phyloP scores from a whole-genome alignment of 352 stramenopile genomes.

The Pythium apleroticum region DNA sequence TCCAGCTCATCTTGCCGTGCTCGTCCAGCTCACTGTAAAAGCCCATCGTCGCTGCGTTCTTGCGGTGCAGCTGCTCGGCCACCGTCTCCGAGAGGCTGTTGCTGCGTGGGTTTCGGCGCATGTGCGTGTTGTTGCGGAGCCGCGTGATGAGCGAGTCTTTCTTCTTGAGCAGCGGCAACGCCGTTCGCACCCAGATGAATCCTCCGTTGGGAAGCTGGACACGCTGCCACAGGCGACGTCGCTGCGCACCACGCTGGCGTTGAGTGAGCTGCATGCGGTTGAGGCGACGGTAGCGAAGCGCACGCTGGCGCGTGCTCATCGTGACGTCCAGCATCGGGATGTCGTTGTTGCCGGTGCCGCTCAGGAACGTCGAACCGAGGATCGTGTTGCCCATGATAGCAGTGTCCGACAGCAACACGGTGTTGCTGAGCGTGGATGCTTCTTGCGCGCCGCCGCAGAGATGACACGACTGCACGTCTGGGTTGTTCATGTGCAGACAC shows the following conservation, averaged over 20 bases:
- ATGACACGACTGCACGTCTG: constrained; percentile 29
- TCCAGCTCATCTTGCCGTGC: constrained; percentile 27
- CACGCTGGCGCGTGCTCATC: constrained; percentile 36
- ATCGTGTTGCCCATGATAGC: constrained; percentile 32
- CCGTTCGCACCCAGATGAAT: constrained; percentile 42
- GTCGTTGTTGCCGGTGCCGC: not conserved
- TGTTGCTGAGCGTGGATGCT: constrained; percentile 22
- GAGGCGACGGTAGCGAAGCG: constrained; percentile 39
- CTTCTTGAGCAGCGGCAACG: constrained; percentile 23
- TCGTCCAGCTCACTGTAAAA: constrained; percentile 38
- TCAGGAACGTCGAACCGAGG: constrained; percentile 24
- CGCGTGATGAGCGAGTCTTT: constrained; percentile 30
- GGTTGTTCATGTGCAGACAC: constrained; percentile 48
- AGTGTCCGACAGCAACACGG: constrained; percentile 22
- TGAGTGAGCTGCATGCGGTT: constrained; percentile 47
- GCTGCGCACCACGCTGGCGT: constrained; percentile 38
- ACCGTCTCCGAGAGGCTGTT: constrained; percentile 30
- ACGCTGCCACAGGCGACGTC: constrained; percentile 39
- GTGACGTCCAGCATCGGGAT: constrained; percentile 21
- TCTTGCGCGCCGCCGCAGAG: constrained; percentile 39
- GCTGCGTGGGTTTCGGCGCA: constrained; percentile 17
- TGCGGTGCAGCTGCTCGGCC: constrained; percentile 41
- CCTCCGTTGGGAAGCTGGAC: constrained; percentile 36
- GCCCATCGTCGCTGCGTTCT: constrained; percentile 37
- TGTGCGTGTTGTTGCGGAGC: constrained; percentile 30